Evolutionary conservation across 768 basidiomycete species (phyloP).

Genomic region (Mycena belliarum): DNA sequence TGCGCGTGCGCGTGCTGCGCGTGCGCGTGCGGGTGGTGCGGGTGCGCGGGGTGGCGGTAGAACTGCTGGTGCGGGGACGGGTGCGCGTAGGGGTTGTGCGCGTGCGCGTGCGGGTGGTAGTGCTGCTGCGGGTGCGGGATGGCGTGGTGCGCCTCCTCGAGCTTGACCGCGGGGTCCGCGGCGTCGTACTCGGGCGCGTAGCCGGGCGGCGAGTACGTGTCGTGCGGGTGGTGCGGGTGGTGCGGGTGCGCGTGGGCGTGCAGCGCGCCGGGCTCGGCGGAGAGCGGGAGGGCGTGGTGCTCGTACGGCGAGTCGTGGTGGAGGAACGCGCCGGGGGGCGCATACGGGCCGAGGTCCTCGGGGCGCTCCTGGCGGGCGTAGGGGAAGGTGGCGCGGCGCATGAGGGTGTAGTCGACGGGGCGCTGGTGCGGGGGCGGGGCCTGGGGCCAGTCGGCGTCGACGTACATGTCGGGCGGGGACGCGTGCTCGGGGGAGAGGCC

Average conservation of each 20-base stretch:
- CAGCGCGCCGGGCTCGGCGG: conserved; percentile 34
- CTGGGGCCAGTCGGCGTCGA: conserved; percentile 25
- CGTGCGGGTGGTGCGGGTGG: too few species aligned
- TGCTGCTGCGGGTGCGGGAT: conserved; percentile 54
- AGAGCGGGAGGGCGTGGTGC: conserved; percentile 27
- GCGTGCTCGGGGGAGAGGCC: conserved; percentile 39
- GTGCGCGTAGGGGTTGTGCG: conserved; percentile 42
- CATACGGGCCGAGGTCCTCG: conserved; percentile 41
- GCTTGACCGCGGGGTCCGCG: conserved; percentile 51
- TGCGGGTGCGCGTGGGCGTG: conserved; percentile 36
- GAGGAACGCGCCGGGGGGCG: conserved; percentile 46
- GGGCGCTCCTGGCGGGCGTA: conserved; percentile 74
- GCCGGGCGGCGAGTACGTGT: conserved; percentile 42
- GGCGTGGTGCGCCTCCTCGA: conserved; percentile 73
- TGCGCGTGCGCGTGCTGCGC: conserved; percentile 34
- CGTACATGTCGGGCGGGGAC: conserved; percentile 32
- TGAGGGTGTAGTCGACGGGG: conserved; percentile 46
- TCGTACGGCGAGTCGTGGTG: conserved; percentile 29
- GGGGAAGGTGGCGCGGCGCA: conserved; percentile 74
- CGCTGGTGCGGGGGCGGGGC: conserved; percentile 11
- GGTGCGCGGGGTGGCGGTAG: conserved; percentile 40
- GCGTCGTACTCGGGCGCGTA: conserved; percentile 18
- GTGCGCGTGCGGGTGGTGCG: conserved; percentile 9
- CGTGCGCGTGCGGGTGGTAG: too few species aligned
- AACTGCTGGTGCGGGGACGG: conserved; percentile 50